These are phyloP conservation scores for Suzukiozyma palmioleophila DNA, from an alignment of 1,139 yeast genomes.

Conservation along the genomic window DNA sequence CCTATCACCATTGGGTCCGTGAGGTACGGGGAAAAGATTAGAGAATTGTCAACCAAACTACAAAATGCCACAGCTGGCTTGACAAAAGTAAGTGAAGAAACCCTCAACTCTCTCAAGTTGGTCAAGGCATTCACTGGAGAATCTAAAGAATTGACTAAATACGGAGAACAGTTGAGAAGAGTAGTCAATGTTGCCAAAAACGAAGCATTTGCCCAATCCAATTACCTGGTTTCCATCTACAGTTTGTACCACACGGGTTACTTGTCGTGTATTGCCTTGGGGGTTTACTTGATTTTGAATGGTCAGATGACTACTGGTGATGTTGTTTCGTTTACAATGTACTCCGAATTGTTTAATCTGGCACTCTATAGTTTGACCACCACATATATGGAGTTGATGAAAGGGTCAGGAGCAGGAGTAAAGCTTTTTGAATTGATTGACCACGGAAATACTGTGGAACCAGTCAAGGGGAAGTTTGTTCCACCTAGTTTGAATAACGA, in stretches of 20 bases:
- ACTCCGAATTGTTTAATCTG: conserved; percentile 46
- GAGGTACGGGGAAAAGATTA: conserved; percentile 46
- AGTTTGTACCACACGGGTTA: conserved; percentile 44
- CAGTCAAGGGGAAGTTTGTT: conserved; percentile 38
- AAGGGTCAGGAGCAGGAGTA: conserved; percentile 53
- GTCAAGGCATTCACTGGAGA: conserved; percentile 47
- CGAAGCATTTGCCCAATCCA: conserved; percentile 47
- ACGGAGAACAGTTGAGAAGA: conserved; percentile 36
- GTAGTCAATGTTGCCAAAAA: conserved; percentile 41
- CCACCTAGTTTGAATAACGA: conserved; percentile 46
- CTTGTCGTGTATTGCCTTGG: conserved; percentile 42
- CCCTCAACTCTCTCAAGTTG: conserved; percentile 40
- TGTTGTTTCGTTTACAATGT: conserved; percentile 47
- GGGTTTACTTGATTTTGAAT: conserved; percentile 38
- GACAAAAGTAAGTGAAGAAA: conserved; percentile 45
- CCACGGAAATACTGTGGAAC: conserved; percentile 38
- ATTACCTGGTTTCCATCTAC: conserved; percentile 43
- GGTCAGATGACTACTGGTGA: conserved; percentile 46
- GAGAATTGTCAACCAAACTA: conserved; percentile 38
- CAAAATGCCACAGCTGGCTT: conserved; percentile 47
- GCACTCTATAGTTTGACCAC: conserved; percentile 48
- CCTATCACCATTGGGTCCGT: conserved; percentile 50
- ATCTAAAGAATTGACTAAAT: conserved; percentile 38
- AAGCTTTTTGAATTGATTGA: conserved; percentile 46
- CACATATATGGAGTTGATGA: conserved; percentile 52